Evolutionary conservation across 495 filamentous ascomycete genomes (phyloP).

Genomic region (Rusavskia elegans): DNA sequence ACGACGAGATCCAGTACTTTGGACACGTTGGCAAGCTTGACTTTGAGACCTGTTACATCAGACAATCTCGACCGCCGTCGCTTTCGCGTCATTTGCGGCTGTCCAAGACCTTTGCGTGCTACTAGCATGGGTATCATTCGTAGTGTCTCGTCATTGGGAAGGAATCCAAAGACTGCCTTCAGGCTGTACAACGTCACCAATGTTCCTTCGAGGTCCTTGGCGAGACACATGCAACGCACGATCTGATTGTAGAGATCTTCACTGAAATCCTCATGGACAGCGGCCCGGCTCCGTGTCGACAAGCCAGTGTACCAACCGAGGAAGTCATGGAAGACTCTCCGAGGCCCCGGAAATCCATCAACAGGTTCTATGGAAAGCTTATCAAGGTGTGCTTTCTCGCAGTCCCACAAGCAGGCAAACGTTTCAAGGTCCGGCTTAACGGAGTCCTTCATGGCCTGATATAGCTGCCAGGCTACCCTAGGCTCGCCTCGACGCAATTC

Average conservation of each 20-base stretch:
- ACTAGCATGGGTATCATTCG: conserved; percentile 36
- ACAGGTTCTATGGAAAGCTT: conserved; percentile 21
- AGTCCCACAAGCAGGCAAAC: conserved; percentile 51
- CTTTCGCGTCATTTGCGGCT: conserved; percentile 11
- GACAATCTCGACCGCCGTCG: conserved; percentile 5
- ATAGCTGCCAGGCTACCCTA: conserved; percentile 37
- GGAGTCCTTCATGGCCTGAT: conserved; percentile 27
- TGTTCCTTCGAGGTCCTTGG: conserved; percentile 39
- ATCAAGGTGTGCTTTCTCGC: conserved; percentile 36
- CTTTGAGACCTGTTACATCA: conserved; percentile 5
- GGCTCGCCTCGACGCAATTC: conserved; percentile 36
- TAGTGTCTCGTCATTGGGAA: conserved; percentile 32
- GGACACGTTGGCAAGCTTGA: conserved; percentile 12
- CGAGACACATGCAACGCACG: conserved; percentile 36
- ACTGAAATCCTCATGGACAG: conserved; percentile 24
- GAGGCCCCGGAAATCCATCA: conserved; percentile 26
- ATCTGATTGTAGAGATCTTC: conserved; percentile 40
- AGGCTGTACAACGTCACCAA: conserved; percentile 44
- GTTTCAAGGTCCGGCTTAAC: conserved; percentile 51
- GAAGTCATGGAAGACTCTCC: conserved; percentile 47
- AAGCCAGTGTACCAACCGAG: conserved; percentile 31
- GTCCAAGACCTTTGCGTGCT: conserved; percentile 21
- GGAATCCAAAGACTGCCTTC: conserved; percentile 35
- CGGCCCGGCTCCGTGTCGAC: conserved; percentile 12
- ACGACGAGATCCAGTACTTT: conserved; percentile 15